A percentile compares a stretch with the other conserved stretches of the same genome.
Evolutionary conservation across 495 filamentous ascomycete genomes (phyloP).

Genomic region (Penicillium cataractarum): DNA sequence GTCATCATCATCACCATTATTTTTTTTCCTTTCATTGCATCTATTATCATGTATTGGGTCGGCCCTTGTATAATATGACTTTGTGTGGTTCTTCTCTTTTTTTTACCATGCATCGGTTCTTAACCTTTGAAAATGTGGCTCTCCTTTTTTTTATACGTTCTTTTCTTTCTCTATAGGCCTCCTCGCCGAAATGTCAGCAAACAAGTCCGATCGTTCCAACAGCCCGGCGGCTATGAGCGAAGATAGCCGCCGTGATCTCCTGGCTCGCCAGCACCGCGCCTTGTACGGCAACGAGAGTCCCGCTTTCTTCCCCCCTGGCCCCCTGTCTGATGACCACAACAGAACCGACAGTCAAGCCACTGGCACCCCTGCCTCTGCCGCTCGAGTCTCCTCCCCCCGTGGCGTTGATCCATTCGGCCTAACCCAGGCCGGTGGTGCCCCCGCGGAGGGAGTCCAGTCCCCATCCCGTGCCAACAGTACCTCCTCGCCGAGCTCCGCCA

Average conservation of each 20-base stretch:
- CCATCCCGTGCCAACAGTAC: slow-evolving; percentile 86
- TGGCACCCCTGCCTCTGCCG: slow-evolving; percentile 57
- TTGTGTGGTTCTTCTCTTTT: slow-evolving; percentile 40
- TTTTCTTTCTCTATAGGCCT: slow-evolving; percentile 62
- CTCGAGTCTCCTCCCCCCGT: slow-evolving; percentile 62
- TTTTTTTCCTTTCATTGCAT: slow-evolving; percentile 32
- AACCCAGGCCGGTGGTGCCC: slow-evolving; percentile 43
- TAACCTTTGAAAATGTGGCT: not conserved
- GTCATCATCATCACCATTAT: slow-evolving; percentile 13
- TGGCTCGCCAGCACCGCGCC: slow-evolving; percentile 90
- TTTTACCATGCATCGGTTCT: slow-evolving; percentile 34
- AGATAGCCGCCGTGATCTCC: slow-evolving; percentile 93
- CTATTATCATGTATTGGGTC: slow-evolving; percentile 40
- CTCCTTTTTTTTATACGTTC: slow-evolving; percentile 45
- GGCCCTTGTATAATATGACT: slow-evolving; percentile 56
- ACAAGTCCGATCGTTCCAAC: slow-evolving; percentile 87
- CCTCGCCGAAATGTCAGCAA: slow-evolving; percentile 78
- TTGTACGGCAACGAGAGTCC: slow-evolving; percentile 80
- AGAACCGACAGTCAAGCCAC: slow-evolving; percentile 62
- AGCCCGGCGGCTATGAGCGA: slow-evolving; percentile 92
- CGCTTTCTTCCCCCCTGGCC: slow-evolving; percentile 60
- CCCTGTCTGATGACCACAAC: slow-evolving; percentile 65
- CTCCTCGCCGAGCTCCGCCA: slow-evolving; percentile 71
- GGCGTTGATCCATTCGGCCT: slow-evolving; percentile 66
- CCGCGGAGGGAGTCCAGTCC: slow-evolving; percentile 57